Evolutionary conservation across 73 alveolate genomes (phyloP), one percentile per base, ranked within the genome.

Genomic region (Paramecium octaurelia): DNA sequence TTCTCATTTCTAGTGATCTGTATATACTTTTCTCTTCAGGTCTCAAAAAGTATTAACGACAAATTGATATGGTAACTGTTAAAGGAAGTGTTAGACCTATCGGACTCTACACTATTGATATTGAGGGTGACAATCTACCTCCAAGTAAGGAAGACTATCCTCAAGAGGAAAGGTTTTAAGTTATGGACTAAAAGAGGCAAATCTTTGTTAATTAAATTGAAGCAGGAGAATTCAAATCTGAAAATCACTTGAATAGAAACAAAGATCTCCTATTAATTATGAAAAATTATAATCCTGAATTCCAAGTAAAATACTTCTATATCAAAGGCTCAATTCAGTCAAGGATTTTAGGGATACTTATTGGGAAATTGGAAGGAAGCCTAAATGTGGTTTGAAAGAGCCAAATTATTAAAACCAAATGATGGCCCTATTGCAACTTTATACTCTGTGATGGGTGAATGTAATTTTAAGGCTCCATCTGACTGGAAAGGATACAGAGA

Each of bases 401-500:
- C 94, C 4, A 44, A 31, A 31, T 31, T 44, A 46, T 42, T 96
- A 7, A 95, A 92, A 21, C 93, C 92, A 29, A 95, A 94, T 24
- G 98, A 96, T 64, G 98, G 98, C 21, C 98, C 98, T 8, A 50
- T 94, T 6, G 40, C 76, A 31, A 93, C 97, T 16, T 59, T 96
- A 38, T 38, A 64, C 18, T 73, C 95, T n/a, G 94, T 64, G 16
- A 95, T 96, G 96, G 93, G 54, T 58, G 95, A 58, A 58, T 42
- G n/a, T 73, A 38, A 57, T 31, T 88, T 75, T 92, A 59, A 92
- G 48, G 97, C 99, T 57, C 99, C 99, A 16, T n/a, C 34, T 2
- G 95, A 93, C 64, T 96, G 99, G 99, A 68, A 92, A 58, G 99
- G 99, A 6, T 95, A 42, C 68, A 95, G 99, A 88, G 95, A 43